Evolutionary conservation across 176 grass and related monocot species (phyloP), one percentile per base, ranked within the genome.

Genomic region (Bothriochloa decipiens): DNA sequence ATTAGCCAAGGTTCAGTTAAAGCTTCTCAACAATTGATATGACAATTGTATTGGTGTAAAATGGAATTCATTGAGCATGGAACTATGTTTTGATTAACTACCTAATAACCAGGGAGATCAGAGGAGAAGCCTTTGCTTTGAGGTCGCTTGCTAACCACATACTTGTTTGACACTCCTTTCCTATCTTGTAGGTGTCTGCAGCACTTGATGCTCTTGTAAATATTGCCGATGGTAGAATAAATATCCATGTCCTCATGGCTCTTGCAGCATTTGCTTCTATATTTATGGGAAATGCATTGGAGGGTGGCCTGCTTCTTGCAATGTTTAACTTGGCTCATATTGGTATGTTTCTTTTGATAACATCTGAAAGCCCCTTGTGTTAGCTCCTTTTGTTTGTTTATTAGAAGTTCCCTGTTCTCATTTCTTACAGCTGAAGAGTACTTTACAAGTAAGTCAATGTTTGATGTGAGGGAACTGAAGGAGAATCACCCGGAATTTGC

Each of bases 271-370:
- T 98, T 92, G 93, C 93, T 63, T 98, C 96, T 64, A 87, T 98
- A 84, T 98, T 98, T 81, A 98, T 98, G 96, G 96, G 96, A 28
- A 98, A 98, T 58, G 84, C 96, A 43, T 89, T 98, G 89, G 96
- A 98, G 83, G 96, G 96, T 77, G 96, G 93, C n/a, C 83, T 98
- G 43, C 93, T 98, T 88, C 92, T 98, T 85, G 93, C 96, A 55
- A 98, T 98, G 96, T 98, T 98, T 90, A 98, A 98, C 70, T 85
- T 98, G 61, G 96, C 96, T 66, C 96, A 98, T 76, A 98, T 98
- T 12, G 96, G 96, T 98, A 98, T 22, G 68, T 83, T 58, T 55
- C 63, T 87, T 62, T 72, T 77, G 70, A 10, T 15, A 55, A 4
- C 42, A 53, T 72, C 14, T 47, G 40, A 60, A 66, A 66, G 1